Evolutionary conservation across 352 stramenopile species (phyloP).

Genomic region (Pythium insidiosum): DNA sequence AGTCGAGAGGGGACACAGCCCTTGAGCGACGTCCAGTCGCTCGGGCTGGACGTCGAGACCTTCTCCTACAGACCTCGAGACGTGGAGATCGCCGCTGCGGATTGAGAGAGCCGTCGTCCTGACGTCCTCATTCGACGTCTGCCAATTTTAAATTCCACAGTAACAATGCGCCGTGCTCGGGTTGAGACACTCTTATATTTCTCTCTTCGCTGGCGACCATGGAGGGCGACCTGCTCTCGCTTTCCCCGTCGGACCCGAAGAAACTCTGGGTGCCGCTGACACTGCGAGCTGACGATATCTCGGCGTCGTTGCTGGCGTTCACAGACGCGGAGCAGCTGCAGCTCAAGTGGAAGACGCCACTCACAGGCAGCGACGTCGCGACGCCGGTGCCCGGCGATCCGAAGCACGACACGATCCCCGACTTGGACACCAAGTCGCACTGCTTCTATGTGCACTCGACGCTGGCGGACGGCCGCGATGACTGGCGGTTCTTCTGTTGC

Average conservation of each 20-base stretch:
- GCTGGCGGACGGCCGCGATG: constrained; percentile 19
- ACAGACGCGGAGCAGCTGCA: constrained; percentile 35
- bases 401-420: constrained; percentile 26
- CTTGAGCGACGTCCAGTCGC: constrained; percentile 26
- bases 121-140: not conserved
- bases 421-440: constrained; percentile 35
- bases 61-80: constrained; percentile 35
- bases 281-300: constrained; percentile 60
- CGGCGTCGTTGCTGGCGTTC: constrained; percentile 49
- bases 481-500: constrained; percentile 29
- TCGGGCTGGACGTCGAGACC: constrained; percentile 47
- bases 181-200: constrained; percentile 6
- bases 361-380: constrained; percentile 42
- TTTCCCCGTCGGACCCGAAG: constrained; percentile 23
- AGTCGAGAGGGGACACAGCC: not conserved
- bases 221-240: constrained; percentile 38
- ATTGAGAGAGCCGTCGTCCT: not conserved
- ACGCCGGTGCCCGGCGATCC: constrained; percentile 46
- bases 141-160: not conserved
- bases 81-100: not conserved
- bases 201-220: constrained; percentile 7
- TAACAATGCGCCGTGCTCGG: no score
- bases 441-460: constrained; percentile 56
- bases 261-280: constrained; percentile 43
- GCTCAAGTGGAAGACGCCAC: constrained; percentile 36